Percentiles rank a stretch among this genome's conserved stretches.
Conservation (phyloP, 306 rosid species). For the Senna siamea region DNA sequence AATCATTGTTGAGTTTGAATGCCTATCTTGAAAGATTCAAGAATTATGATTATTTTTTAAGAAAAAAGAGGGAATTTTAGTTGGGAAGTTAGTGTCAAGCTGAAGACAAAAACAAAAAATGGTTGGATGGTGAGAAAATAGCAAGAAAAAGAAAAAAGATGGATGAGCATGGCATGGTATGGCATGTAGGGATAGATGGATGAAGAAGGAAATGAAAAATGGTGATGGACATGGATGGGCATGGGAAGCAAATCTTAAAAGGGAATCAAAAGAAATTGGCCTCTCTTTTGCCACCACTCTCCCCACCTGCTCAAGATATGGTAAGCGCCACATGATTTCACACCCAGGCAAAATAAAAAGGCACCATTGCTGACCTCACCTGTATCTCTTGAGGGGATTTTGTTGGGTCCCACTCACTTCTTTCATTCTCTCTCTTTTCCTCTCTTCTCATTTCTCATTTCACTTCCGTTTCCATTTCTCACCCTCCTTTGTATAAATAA, state of each 20-base stretch:
- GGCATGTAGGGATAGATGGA: neutral
- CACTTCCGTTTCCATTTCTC: neutral
- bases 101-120: neutral
- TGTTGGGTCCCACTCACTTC: conserved; percentile 42
- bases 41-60: too few species aligned
- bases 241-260: conserved; percentile 88
- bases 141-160: too few species aligned
- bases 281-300: conserved; percentile 58
- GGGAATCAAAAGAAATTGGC: conserved; percentile 85
- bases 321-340: conserved; percentile 75
- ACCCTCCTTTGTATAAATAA: neutral
- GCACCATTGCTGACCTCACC: conserved; percentile 67
- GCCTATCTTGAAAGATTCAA: too few species aligned
- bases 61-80: neutral
- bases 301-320: conserved; percentile 80
- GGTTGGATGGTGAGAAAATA: neutral
- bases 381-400: conserved; percentile 85
- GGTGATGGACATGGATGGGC: conserved; percentile 40
- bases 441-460: neutral
- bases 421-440: neutral
- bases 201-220: neutral
- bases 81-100: neutral
- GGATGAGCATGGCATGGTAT: neutral
- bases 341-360: neutral
- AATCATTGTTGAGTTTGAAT: neutral